phyloP scores from a whole-genome alignment of 345 rosid species.

The Populus simonii region DNA sequence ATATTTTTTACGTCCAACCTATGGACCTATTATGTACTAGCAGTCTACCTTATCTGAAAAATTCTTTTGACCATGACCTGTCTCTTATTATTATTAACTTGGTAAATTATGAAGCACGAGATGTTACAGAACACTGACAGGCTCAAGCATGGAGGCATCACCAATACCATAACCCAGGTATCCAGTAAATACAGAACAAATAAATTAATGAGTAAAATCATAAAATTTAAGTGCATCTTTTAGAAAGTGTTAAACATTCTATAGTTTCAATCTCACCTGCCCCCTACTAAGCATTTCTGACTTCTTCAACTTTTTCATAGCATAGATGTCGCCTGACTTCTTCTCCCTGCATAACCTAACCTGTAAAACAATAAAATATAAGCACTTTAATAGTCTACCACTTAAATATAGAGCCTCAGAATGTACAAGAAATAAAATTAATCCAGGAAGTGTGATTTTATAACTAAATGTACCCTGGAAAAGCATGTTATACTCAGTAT shows the following conservation, averaged over 20 bases:
- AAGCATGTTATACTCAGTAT: not conserved
- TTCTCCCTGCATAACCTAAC: slow-evolving; percentile 84
- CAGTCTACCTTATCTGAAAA: not conserved
- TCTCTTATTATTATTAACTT: not conserved
- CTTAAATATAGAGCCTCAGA: not conserved
- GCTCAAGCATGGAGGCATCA: not conserved
- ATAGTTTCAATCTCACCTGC: slow-evolving; percentile 54
- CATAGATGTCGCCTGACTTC: slow-evolving; percentile 73
- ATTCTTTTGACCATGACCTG: not conserved
- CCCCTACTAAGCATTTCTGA: slow-evolving; percentile 98
- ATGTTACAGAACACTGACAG: not conserved
- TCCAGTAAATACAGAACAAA: not conserved
- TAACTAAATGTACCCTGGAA: not conserved
- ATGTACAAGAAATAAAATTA: not conserved
- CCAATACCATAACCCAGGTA: not conserved
- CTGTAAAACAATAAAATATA: slow-evolving; percentile 36
- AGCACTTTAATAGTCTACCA: not conserved
- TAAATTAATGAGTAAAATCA: not conserved
- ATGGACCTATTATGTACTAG: not conserved
- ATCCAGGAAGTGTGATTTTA: slow-evolving; percentile 1
- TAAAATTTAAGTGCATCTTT: not conserved
- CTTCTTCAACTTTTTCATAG: slow-evolving; percentile 95
- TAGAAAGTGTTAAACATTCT: not conserved
- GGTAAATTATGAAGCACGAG: not conserved
- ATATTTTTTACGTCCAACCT: not conserved